Base-by-base conservation (phyloP, 257 asterid genomes). In the Jacaranda copaia region DNA sequence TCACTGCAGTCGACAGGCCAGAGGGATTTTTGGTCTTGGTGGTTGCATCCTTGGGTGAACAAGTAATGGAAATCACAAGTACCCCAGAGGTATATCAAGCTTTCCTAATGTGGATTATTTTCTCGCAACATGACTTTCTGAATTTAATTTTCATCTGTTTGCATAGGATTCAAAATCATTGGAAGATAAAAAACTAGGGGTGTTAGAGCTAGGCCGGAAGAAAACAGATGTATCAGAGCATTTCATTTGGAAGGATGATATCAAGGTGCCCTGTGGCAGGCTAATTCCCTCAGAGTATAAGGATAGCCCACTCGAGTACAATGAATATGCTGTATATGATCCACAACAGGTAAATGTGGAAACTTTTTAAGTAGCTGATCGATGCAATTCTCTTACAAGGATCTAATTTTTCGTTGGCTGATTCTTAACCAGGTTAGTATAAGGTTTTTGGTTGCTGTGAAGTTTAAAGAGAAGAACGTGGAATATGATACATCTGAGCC, bases 1-100 rank as follows among this genome's bases (percentile, higher is more conserved):
- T 89, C 83, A 91, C 97, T 0, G 96, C 97, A 1, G 89, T 91
- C 0, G 96, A 90, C 43, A 80, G 97, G 78, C 97, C 95, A 1
- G 97, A 96, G 78, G 97, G 98, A 10, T 91, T 88, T 82, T 75
- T 96, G 80, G 77, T 96, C 11, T 82, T 96, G 77, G 98, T 95
- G 20, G 94, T 92, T 53, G 98, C 93, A 5, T 82, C 97, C 0
- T 56, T 94, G 53, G 97, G 96, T 0, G 85, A 92, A 46, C 42
- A 92, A 53, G 51, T 84, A 5, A 77, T 75, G 0, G 89, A 90
- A 74, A 38, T 86, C 16, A 79, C 83, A 0, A 66, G 76, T 32
- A 62, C 80, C 14, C 85, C 84, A 3, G 80, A 73, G 86, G 85
- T 85, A 71, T 6, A 61, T 15, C 38, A 20, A 4, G 40, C 40